phyloP scores from a whole-genome alignment of 768 basidiomycete species.

The Rhizopogon salebrosus region DNA sequence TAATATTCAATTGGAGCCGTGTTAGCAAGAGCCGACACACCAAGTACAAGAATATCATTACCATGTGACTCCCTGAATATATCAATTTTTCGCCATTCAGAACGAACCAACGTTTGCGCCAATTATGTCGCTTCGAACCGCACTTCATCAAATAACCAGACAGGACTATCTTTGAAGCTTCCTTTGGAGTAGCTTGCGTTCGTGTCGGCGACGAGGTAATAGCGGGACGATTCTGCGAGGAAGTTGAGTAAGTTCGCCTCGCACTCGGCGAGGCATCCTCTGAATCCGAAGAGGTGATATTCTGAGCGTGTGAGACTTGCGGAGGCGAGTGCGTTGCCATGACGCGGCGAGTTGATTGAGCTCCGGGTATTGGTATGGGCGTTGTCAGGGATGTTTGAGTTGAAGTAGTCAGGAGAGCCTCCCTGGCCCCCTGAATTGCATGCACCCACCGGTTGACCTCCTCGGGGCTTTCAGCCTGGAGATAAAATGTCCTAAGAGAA shows the following conservation, averaged over 20 bases:
- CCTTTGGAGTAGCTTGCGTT: slow-evolving; percentile 33
- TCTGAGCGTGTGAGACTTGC: slow-evolving; percentile 36
- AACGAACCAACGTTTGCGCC: slow-evolving; percentile 97
- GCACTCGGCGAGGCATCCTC: slow-evolving; percentile 58
- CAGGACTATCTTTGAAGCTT: slow-evolving; percentile 75
- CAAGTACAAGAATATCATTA: slow-evolving; percentile 34
- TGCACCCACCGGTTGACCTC: slow-evolving; percentile 82
- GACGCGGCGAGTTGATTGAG: slow-evolving; percentile 23
- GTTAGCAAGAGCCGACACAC: slow-evolving; percentile 7
- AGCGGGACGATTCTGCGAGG: slow-evolving; percentile 39
- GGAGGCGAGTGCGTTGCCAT: slow-evolving; percentile 47
- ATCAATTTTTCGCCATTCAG: slow-evolving; percentile 83
- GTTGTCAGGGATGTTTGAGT: slow-evolving; percentile 49
- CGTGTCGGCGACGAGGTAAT: slow-evolving; percentile 42
- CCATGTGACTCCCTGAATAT: slow-evolving; percentile 95
- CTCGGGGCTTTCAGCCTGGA: slow-evolving; percentile 67
- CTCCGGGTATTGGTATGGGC: slow-evolving; percentile 45
- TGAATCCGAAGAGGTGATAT: slow-evolving; percentile 73
- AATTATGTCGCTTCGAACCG: slow-evolving; percentile 86
- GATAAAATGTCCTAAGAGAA: slow-evolving; percentile 83
- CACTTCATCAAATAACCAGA: slow-evolving; percentile 96
- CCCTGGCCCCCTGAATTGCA: slow-evolving; percentile 74
- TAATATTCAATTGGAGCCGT: slow-evolving; percentile 3
- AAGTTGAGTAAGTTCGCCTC: slow-evolving; percentile 36
- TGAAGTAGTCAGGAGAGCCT: slow-evolving; percentile 56